Evolutionary conservation across 2,329 filamentous ascomycete genomes (phyloP).

Genomic region (Elsinoe arachidis): DNA sequence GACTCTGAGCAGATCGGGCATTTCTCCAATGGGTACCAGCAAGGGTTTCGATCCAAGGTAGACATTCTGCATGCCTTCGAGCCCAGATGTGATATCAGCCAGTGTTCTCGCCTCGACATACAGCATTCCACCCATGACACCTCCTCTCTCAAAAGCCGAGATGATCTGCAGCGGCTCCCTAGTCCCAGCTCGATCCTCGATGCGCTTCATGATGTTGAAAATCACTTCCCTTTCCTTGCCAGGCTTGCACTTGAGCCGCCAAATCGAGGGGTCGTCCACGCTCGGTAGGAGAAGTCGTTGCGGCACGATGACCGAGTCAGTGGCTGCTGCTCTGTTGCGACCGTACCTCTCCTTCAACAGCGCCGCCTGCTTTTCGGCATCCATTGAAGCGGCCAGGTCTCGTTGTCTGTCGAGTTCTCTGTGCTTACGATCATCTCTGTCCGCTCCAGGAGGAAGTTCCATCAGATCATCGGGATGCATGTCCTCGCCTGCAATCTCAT

Average conservation of each 20-base stretch:
- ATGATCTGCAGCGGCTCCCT: conserved; percentile 78
- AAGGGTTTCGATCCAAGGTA: conserved; percentile 83
- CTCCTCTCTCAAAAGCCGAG: conserved; percentile 82
- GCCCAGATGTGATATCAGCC: conserved; percentile 71
- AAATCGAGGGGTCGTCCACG: conserved; percentile 92
- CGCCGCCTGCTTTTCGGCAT: conserved; percentile 88
- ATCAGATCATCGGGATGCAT: conserved; percentile 84
- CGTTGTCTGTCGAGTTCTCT: conserved; percentile 88
- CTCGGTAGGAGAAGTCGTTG: conserved; percentile 82
- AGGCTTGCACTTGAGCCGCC: conserved; percentile 85
- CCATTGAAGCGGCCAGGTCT: conserved; percentile 77
- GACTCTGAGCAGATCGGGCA: conserved; percentile 89
- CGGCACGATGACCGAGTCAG: conserved; percentile 69
- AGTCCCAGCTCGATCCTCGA: conserved; percentile 69
- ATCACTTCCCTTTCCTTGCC: conserved; percentile 93
- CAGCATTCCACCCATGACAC: conserved; percentile 85
- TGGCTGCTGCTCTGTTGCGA: conserved; percentile 54
- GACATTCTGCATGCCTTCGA: conserved; percentile 79
- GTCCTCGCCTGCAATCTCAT: conserved; percentile 76
- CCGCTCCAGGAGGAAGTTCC: conserved; percentile 62
- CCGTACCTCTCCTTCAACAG: conserved; percentile 82
- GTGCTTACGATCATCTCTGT: conserved; percentile 85
- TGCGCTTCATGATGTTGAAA: conserved; percentile 76
- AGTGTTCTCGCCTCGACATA: conserved; percentile 88
- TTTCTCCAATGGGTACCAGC: conserved; percentile 90